Base-by-base conservation (phyloP, 2,329 filamentous ascomycete genomes). In the Orbilia javanica region DNA sequence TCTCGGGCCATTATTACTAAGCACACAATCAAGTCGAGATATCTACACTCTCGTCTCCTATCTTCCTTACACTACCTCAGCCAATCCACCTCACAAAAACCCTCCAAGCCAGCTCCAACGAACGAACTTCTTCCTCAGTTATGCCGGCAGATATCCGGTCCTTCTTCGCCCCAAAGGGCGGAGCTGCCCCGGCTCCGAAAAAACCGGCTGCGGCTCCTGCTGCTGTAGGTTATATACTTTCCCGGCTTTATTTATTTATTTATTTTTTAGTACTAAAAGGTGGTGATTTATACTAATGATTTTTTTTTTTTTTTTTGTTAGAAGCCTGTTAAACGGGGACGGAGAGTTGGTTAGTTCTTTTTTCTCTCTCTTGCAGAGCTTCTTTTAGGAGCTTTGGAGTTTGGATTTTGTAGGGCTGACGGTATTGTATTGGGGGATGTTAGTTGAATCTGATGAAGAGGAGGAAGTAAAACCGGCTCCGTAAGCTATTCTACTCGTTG, bases 91-190 rank as follows among this genome's bases (percentile, higher is more conserved):
- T 25, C 46, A 50, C 18, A 20, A 39, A n/a, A n/a, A n/a, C n/a
- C n/a, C 34, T 5, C 36, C 42, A 22, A 50, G 18, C 46, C 11
- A 22, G 20, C 42, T 46, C 13, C 31, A 4, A 39, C 25, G n/a
- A 46, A 46, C n/a, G n/a, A n/a, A n/a, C n/a, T n/a, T n/a, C n/a
- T n/a, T 27, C 8, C 15, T 3, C 8, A 48, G 80, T 80, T 79
- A 97, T 97, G 94, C 90, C 94, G 67, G 83, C 87, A 79, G 95
- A 98, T 85, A 98, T 97, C 82, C 89, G 94, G 83, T 93, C 88
- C 81, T 98, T 97, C 85, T 97, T 98, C 86, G 90, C 91, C 69
- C 90, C 92, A 79, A 94, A 94, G 84, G 89, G 89, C 64, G 87
- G 88, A 80, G 74, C 74, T 46, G 72, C 60, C 22, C 50, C 66